Evolutionary conservation across 768 basidiomycete species (phyloP), one percentile per base, ranked within the genome.

Genomic region (Rhodocollybia butyracea): DNA sequence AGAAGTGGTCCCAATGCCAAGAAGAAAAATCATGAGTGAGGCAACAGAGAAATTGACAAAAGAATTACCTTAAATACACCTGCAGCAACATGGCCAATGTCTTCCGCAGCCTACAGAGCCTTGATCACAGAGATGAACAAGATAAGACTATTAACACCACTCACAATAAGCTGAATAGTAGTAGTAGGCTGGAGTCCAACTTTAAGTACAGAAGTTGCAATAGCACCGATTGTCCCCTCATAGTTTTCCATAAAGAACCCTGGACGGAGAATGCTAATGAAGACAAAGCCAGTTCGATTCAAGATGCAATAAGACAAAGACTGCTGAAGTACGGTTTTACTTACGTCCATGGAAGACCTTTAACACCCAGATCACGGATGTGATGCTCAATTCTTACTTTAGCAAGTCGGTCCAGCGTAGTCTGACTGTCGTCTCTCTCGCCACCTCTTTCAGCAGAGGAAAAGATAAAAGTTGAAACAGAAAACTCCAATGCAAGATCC

Each of bases 241-340:
- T 65, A 70, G 45, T 70, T 71, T 56, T 71, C 70, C 66, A 70
- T 66, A 59, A 72, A 72, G 59, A 72, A 68, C 19, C 55, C 63
- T 5, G 70, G 70, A n/a, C 68, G 70, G 19, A 71, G 56, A 46
- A 71, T 66, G 11, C 67, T 70, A 51, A 22, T 5, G 29, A 15
- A 21, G 2, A 48, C 17, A 26, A 19, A 26, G 5, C 15, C 15
- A 17, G 15, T 6, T 40, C 6, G 21, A 19, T n/a, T n/a, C n/a
- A n/a, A n/a, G n/a, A n/a, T n/a, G n/a, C n/a, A n/a, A n/a, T n/a
- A n/a, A n/a, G n/a, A n/a, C n/a, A n/a, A n/a, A n/a, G n/a, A n/a
- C n/a, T n/a, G n/a, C n/a, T n/a, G n/a, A n/a, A n/a, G n/a, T n/a
- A n/a, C n/a, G n/a, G n/a, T n/a, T n/a, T n/a, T n/a, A n/a, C n/a